Evolutionary conservation across 768 basidiomycete species (phyloP).

Genomic region (Phanerochaete sordida): DNA sequence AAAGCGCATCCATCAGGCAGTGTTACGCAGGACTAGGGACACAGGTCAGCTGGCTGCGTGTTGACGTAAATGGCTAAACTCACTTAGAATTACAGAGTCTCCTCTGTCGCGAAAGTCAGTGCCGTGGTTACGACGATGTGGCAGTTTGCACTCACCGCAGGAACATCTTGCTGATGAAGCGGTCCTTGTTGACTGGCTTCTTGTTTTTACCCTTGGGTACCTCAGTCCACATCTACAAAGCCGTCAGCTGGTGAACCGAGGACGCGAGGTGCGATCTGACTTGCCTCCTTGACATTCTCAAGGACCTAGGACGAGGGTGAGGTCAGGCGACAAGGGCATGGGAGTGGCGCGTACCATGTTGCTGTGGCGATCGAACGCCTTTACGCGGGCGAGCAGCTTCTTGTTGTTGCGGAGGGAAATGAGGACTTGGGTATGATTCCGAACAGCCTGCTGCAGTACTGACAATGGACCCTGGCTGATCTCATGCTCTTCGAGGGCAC

Average conservation of each 20-base stretch:
- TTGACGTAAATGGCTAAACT: conserved; percentile 30
- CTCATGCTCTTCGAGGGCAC: conserved; percentile 96
- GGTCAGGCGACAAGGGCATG: not conserved
- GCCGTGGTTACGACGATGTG: not conserved
- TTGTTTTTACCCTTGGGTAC: conserved; percentile 97
- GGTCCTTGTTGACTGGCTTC: conserved; percentile 98
- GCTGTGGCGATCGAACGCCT: conserved; percentile 97
- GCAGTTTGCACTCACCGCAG: conserved; percentile 54
- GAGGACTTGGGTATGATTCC: conserved; percentile 96
- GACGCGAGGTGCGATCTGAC: conserved; percentile 17
- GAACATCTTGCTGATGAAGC: conserved; percentile 99
- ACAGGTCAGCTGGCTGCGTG: conserved; percentile 29
- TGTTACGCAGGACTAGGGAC: conserved; percentile 56
- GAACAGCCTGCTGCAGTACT: conserved; percentile 93
- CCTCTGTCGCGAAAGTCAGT: conserved; percentile 48
- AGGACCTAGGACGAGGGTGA: conserved; percentile 57
- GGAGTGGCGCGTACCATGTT: conserved; percentile 75
- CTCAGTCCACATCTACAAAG: conserved; percentile 95
- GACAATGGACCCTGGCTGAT: conserved; percentile 97
- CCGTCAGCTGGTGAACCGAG: not conserved
- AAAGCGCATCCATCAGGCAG: conserved; percentile 16
- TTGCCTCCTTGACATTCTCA: conserved; percentile 96
- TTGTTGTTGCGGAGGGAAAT: conserved; percentile 98
- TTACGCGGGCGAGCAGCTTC: conserved; percentile 92
- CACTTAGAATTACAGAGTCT: conserved; percentile 96